These are phyloP conservation scores for Elsinoe ampelina DNA, from an alignment of 2,329 filamentous ascomycete species.

Conservation along the genomic window DNA sequence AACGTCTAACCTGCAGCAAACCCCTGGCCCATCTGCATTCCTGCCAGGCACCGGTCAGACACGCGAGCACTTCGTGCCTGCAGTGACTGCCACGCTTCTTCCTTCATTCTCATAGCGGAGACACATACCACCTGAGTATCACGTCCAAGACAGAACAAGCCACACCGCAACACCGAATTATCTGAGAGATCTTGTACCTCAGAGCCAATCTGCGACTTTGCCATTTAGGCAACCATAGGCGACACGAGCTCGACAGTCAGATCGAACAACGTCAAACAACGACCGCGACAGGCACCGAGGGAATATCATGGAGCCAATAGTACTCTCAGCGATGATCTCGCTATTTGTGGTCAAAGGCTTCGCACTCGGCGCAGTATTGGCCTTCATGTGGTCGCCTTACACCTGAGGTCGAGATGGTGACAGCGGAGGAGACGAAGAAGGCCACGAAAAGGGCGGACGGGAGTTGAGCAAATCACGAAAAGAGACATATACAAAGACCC, in stretches of 20 bases:
- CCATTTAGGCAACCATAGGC: background rate
- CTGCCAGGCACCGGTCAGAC: too few relatives aligned
- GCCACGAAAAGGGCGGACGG: background rate
- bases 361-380: conserved; percentile 8
- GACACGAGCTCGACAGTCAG: background rate
- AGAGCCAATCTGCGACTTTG: too few relatives aligned
- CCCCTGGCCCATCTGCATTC: too few relatives aligned
- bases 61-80: too few relatives aligned
- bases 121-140: too few relatives aligned
- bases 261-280: background rate
- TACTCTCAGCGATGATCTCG: conserved; percentile 11
- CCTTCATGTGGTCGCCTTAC: conserved; percentile 13
- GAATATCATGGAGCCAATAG: background rate
- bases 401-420: background rate
- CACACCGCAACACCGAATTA: too few relatives aligned
- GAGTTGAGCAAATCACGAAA: background rate
- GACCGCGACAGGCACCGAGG: background rate
- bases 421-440: background rate
- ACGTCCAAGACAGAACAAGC: too few relatives aligned
- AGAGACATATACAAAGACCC: background rate
- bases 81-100: too few relatives aligned
- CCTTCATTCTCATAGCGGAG: too few relatives aligned
- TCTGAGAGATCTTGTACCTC: too few relatives aligned
- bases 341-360: conserved; percentile 9
- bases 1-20: too few relatives aligned